Evolutionary conservation across 169 alveolate genomes (phyloP).

Genomic region (Eimeria zaria): DNA sequence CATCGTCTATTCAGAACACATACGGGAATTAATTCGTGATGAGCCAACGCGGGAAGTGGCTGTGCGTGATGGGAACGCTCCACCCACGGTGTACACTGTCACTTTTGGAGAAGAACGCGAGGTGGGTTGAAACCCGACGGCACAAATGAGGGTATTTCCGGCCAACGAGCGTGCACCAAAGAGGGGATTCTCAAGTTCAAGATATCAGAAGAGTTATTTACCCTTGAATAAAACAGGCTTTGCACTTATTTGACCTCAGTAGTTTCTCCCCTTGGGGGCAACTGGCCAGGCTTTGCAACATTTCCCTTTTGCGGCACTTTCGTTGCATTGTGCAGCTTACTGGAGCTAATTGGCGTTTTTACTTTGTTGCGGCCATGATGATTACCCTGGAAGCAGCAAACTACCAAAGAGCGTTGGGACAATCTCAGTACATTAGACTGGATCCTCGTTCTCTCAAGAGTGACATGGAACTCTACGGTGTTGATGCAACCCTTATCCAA

Average conservation of each 20-base stretch:
- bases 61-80: conserved; percentile 54
- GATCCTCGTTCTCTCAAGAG: conserved; percentile 64
- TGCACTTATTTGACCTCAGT: neutral
- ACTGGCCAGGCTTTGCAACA: neutral
- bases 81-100: conserved; percentile 39
- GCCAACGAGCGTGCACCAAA: neutral
- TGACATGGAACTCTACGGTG: conserved; percentile 38
- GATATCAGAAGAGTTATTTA: neutral
- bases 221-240: neutral
- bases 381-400: conserved; percentile 72
- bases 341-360: conserved; percentile 63
- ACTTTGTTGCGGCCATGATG: conserved; percentile 74
- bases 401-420: conserved; percentile 67
- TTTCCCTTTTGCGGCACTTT: neutral
- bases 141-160: neutral
- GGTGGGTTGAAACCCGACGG: neutral
- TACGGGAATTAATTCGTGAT: conserved; percentile 26
- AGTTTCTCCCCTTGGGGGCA: neutral
- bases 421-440: conserved; percentile 44
- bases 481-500: conserved; percentile 69
- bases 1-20: conserved; percentile 56
- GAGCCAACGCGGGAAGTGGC: conserved; percentile 74
- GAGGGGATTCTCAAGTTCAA: neutral
- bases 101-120: conserved; percentile 59
- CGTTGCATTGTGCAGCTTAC: conserved; percentile 11